Conservation (phyloP, 441 rosid genomes). For the Populus hybrid region DNA sequence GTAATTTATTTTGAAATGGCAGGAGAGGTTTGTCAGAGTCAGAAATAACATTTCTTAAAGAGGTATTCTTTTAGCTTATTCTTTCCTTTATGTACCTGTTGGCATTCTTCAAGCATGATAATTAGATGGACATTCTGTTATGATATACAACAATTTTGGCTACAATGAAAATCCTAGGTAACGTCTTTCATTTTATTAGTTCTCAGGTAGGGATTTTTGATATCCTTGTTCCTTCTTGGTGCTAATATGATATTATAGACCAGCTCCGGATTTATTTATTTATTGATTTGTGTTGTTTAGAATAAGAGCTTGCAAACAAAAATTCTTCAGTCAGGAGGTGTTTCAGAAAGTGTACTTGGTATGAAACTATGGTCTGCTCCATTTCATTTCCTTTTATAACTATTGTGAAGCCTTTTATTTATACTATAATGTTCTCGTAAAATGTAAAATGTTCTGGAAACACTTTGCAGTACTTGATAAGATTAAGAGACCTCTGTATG, state of each 20-base stretch:
- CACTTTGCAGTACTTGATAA: slow-evolving; percentile 73
- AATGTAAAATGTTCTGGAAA: slow-evolving; percentile 11
- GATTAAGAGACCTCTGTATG: slow-evolving; percentile 84
- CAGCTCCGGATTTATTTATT: not conserved
- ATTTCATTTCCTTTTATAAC: slow-evolving; percentile 9
- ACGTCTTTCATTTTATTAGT: no score
- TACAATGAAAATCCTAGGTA: not conserved
- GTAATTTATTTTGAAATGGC: slow-evolving; percentile 18
- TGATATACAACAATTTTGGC: not conserved
- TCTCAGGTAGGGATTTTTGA: not conserved
- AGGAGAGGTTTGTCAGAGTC: slow-evolving; percentile 95
- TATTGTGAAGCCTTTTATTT: slow-evolving; percentile 11
- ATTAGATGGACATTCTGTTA: not conserved
- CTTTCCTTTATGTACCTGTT: slow-evolving; percentile 3
- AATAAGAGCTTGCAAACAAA: slow-evolving; percentile 58
- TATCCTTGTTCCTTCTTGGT: not conserved
- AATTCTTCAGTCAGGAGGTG: slow-evolving; percentile 64
- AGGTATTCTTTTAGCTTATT: slow-evolving; percentile 40
- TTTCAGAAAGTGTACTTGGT: slow-evolving; percentile 73
- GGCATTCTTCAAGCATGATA: no score
- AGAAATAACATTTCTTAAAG: slow-evolving; percentile 75
- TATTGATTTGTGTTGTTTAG: slow-evolving; percentile 32
- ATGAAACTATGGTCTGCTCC: slow-evolving; percentile 20
- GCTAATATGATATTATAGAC: slow-evolving; percentile 2
- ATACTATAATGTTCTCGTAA: not conserved